phyloP scores from a whole-genome alignment of 2,329 filamentous ascomycete genomes.

The Phialocephala sp. region DNA sequence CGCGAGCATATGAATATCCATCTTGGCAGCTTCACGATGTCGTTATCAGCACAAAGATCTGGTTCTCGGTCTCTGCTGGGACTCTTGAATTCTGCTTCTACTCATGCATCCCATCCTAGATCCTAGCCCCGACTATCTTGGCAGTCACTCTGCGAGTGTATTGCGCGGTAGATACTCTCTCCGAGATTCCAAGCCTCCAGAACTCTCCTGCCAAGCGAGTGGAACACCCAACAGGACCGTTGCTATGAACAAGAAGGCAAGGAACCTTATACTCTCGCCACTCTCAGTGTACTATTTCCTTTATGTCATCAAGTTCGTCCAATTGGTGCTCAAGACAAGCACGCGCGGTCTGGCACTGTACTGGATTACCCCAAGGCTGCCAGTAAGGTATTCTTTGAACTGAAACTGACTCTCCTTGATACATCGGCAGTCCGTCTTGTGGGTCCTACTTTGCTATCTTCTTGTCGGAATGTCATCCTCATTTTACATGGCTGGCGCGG shows the following conservation, averaged over 20 bases:
- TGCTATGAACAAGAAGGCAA: slow-evolving; percentile 4
- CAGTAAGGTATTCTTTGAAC: slow-evolving; percentile 17
- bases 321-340: slow-evolving; percentile 12
- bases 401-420: not conserved
- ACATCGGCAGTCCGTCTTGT: not conserved
- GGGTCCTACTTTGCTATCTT: slow-evolving; percentile 1
- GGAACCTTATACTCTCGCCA: slow-evolving; percentile 6
- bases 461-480: slow-evolving; percentile 5
- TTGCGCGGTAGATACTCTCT: slow-evolving; percentile 6
- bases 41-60: slow-evolving; percentile 10
- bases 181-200: not conserved
- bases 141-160: not conserved
- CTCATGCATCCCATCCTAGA: not conserved
- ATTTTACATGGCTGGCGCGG: not conserved
- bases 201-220: slow-evolving; percentile 10
- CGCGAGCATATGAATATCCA: slow-evolving; percentile 1
- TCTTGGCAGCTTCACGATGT: slow-evolving; percentile 21
- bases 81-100: not conserved
- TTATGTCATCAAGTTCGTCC: slow-evolving; percentile 17
- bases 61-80: not conserved
- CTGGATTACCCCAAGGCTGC: slow-evolving; percentile 7
- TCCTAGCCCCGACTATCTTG: not conserved
- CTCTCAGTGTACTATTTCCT: not conserved
- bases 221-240: not conserved
- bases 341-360: not conserved